Evolutionary conservation across 176 grass and related monocot genomes (phyloP).

Genomic region (Chrysopogon serrulatus): DNA sequence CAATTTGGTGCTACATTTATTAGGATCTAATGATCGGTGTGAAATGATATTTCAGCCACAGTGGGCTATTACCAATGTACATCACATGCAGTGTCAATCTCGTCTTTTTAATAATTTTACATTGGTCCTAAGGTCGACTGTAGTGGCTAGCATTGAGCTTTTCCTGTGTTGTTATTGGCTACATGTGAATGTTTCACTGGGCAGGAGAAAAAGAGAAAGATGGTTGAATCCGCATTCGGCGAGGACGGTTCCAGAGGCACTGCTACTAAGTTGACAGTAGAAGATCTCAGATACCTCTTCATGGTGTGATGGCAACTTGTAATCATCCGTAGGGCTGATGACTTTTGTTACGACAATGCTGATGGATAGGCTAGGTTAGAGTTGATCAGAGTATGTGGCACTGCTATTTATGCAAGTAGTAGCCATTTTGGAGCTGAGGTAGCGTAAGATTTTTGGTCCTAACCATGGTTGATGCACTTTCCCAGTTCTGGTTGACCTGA

Average conservation of each 20-base stretch:
- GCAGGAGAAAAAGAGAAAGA: slow-evolving; percentile 84
- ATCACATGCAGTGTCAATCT: neutral
- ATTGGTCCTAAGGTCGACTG: neutral
- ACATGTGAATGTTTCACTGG: neutral
- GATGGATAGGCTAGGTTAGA: neutral
- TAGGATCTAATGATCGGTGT: neutral
- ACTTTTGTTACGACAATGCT: neutral
- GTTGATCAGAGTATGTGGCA: neutral
- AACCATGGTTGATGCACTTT: neutral
- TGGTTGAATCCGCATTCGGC: slow-evolving; percentile 77
- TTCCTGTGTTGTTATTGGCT: neutral
- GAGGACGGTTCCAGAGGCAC: slow-evolving; percentile 54
- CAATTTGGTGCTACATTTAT: neutral
- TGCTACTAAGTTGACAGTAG: slow-evolving; percentile 61
- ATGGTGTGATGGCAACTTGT: slow-evolving; percentile 32
- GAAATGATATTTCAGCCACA: neutral
- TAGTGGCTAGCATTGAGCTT: neutral
- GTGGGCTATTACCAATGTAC: neutral
- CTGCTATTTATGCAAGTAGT: neutral
- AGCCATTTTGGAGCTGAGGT: neutral
- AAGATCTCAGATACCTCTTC: slow-evolving; percentile 86
- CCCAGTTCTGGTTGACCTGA: neutral
- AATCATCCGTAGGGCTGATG: neutral
- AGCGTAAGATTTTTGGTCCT: neutral
- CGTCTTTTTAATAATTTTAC: neutral